phyloP scores from a whole-genome alignment of 2,329 filamentous ascomycete genomes.

The Nannizzia gypsea region DNA sequence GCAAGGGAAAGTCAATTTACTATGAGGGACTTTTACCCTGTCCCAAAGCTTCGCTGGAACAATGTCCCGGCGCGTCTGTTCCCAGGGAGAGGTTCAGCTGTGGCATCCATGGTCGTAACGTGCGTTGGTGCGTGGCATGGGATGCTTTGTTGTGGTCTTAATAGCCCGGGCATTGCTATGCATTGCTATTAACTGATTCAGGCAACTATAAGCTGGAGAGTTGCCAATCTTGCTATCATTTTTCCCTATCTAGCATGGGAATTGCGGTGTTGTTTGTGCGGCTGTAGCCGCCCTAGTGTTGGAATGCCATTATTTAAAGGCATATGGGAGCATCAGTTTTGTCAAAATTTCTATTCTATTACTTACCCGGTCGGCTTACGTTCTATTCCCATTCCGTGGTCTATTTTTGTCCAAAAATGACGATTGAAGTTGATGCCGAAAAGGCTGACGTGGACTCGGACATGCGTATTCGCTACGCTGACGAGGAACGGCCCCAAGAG shows the following conservation, averaged over 20 bases:
- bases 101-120: background rate
- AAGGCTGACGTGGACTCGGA: slow-evolving; percentile 1
- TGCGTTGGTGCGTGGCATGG: background rate
- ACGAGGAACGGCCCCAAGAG: slow-evolving; percentile 6
- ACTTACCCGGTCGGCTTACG: background rate
- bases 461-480: slow-evolving; percentile 11
- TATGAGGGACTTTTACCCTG: background rate
- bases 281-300: background rate
- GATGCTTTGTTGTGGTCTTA: background rate
- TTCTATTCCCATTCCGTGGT: background rate
- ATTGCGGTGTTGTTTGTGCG: background rate
- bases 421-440: slow-evolving; percentile 6
- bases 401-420: background rate
- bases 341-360: background rate
- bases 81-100: background rate
- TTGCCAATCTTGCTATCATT: background rate
- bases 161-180: background rate
- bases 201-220: background rate
- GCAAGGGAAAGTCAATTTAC: background rate
- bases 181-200: background rate
- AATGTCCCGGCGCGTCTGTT: background rate
- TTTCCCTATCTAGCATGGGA: background rate
- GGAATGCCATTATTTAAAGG: background rate
- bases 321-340: background rate
- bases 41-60: background rate